A percentile compares a stretch with the other conserved stretches of the same genome.
phyloP scores from a whole-genome alignment of 2,329 filamentous ascomycete species.

The Calonectria pauciramosa region DNA sequence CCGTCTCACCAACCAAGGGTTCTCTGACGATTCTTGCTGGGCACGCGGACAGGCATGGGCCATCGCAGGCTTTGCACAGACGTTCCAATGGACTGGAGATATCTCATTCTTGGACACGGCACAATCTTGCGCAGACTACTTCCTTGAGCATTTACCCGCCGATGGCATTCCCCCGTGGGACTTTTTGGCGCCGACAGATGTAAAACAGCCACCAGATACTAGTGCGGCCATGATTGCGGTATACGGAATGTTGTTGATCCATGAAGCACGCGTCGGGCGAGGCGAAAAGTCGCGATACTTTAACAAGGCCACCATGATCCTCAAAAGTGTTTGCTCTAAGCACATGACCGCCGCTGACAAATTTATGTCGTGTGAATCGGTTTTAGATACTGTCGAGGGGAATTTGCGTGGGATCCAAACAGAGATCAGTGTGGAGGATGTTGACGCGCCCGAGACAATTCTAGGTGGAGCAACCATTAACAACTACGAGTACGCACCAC shows the following conservation, averaged over 20 bases:
- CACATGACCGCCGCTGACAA: conserved; percentile 36
- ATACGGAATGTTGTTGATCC: conserved; percentile 55
- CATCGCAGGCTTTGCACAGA: conserved; percentile 61
- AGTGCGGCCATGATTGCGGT: conserved; percentile 55
- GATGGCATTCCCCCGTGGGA: conserved; percentile 60
- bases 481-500: conserved; percentile 60
- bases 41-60: conserved; percentile 64
- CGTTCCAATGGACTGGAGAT: conserved; percentile 61
- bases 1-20: conserved; percentile 63
- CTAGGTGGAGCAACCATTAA: conserved; percentile 61
- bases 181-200: conserved; percentile 54
- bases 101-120: conserved; percentile 58
- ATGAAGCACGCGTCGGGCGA: conserved; percentile 41
- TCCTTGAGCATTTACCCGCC: conserved; percentile 50
- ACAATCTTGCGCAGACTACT: conserved; percentile 59
- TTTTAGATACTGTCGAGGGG: conserved; percentile 43
- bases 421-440: not conserved
- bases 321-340: conserved; percentile 18
- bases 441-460: conserved; percentile 54
- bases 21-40: conserved; percentile 60
- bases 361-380: not conserved
- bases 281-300: conserved; percentile 33
- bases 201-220: conserved; percentile 50
- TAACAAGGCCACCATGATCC: conserved; percentile 7
- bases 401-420: not conserved